Percentiles rank a stretch among this genome's conserved stretches.
phyloP scores from a whole-genome alignment of 345 rosid genomes.

The Erysimum cheiranthoides region DNA sequence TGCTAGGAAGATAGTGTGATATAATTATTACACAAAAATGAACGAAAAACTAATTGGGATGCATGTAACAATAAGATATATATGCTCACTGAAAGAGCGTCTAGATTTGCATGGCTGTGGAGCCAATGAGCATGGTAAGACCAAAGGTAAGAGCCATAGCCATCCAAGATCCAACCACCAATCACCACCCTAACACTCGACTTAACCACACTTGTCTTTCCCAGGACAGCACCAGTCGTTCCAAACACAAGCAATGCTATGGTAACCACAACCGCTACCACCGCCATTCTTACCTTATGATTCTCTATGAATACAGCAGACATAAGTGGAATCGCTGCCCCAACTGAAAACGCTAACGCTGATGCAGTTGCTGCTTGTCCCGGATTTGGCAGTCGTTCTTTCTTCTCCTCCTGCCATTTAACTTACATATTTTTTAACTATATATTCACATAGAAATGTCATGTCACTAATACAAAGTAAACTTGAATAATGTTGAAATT shows the following conservation, averaged over 20 bases:
- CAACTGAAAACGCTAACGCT: slow-evolving; percentile 68
- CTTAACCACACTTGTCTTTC: slow-evolving; percentile 55
- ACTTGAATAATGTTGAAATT: too few species aligned
- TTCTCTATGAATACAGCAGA: slow-evolving; percentile 63
- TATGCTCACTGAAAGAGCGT: background rate
- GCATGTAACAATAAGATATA: slow-evolving; percentile 21
- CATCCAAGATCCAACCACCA: slow-evolving; percentile 72
- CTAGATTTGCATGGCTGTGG: slow-evolving; percentile 41
- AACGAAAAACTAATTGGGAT: slow-evolving; percentile 6
- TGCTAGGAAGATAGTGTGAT: background rate
- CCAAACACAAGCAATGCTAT: slow-evolving; percentile 62
- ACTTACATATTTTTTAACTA: background rate
- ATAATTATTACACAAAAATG: slow-evolving; percentile 15
- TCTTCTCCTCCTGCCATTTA: slow-evolving; percentile 29
- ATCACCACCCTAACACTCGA: slow-evolving; percentile 61
- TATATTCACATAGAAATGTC: background rate
- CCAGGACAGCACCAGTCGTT: slow-evolving; percentile 59
- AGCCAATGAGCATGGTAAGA: slow-evolving; percentile 64
- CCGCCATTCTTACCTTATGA: slow-evolving; percentile 58
- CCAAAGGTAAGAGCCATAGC: slow-evolving; percentile 83
- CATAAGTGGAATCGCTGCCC: slow-evolving; percentile 63
- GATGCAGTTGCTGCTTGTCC: slow-evolving; percentile 75
- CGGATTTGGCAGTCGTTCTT: slow-evolving; percentile 63
- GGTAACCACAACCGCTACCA: slow-evolving; percentile 56
- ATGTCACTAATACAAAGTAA: background rate